Evolutionary conservation across 1,139 yeast genomes (phyloP), one percentile per base, ranked within the genome.

Genomic region (Pichia sp.): DNA sequence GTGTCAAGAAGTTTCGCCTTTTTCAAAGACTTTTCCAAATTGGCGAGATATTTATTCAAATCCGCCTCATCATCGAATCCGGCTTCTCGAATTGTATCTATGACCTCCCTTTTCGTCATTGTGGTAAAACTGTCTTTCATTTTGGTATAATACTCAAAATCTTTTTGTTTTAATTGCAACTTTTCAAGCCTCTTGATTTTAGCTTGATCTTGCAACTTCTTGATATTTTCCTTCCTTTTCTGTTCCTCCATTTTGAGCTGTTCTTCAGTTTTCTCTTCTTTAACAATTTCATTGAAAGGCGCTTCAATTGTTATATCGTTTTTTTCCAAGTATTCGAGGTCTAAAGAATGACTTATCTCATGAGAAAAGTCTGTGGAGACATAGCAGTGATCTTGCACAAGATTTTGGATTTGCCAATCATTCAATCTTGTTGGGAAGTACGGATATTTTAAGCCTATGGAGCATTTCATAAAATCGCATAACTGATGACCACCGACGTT

Each of bases 401-500:
- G 68, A 54, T 79, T 72, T 41, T 85, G 80, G 4, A 86, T 78
- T 64, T 93, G 96, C 51, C 76, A 72, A 12, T 72, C 70, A 8
- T 83, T 75, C 50, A 93, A 70, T 59, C 83, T 85, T 2, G 87
- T 72, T 3, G 99, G 98, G 66, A 90, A 93, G 61, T 84, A 85
- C 0, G 99, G 99, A 68, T 95, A 95, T 65, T 95, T 95, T 63
- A 95, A 74, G 1, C 83, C 76, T 47, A 95, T 70, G 34, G 87
- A 74, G 59, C 75, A 78, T 54, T 77, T 79, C 65, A 93, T 68
- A 60, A 76, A 91, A 47, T 77, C 80, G 34, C 78, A 80, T 1
- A 91, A 78, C 50, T 81, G 87, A 55, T 80, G 79, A 7, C 97
- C 98, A 52, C 98, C 99, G 88, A 95, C 89, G 64, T 89, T 91